phyloP scores from a whole-genome alignment of 208 protist genomes.

The Sergeia podlipaevii region DNA sequence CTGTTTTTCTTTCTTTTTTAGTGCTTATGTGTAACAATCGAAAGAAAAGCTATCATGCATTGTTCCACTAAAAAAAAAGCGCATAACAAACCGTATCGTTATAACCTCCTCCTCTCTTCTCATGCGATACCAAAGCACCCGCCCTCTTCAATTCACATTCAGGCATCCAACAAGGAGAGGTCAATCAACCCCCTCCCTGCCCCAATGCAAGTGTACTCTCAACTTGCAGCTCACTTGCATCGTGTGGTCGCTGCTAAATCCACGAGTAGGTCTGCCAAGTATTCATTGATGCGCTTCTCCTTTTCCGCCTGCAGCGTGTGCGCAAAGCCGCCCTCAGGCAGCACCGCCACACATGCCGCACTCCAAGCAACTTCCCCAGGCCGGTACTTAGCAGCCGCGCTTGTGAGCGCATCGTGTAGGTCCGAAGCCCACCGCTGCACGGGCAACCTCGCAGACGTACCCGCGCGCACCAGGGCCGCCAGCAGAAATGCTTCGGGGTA shows the following conservation, averaged over 20 bases:
- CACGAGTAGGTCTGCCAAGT: slow-evolving; percentile 13
- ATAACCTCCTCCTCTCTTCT: too few relatives aligned
- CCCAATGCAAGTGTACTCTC: too few relatives aligned
- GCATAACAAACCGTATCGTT: too few relatives aligned
- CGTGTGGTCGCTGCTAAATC: slow-evolving; percentile 12
- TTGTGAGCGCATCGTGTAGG: slow-evolving; percentile 27
- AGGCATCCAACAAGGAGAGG: too few relatives aligned
- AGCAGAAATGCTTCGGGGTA: slow-evolving; percentile 66
- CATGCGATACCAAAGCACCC: too few relatives aligned
- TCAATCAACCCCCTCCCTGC: too few relatives aligned
- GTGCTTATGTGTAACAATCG: too few relatives aligned
- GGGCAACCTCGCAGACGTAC: slow-evolving; percentile 29
- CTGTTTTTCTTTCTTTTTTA: too few relatives aligned
- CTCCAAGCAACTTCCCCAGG: slow-evolving; percentile 28
- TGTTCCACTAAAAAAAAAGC: too few relatives aligned
- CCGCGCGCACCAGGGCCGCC: slow-evolving; percentile 47
- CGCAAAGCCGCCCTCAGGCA: slow-evolving; percentile 10
- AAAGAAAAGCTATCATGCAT: too few relatives aligned
- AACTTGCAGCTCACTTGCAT: slow-evolving; percentile 15
- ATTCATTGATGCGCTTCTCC: slow-evolving; percentile 11
- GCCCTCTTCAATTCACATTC: too few relatives aligned
- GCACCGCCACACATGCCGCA: background rate
- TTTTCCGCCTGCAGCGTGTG: slow-evolving; percentile 11
- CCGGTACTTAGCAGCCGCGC: slow-evolving; percentile 20
- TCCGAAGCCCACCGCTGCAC: slow-evolving; percentile 43